Evolutionary conservation across 1,284 basidiomycete species (phyloP).

Genomic region (Inonotus obliquus): DNA sequence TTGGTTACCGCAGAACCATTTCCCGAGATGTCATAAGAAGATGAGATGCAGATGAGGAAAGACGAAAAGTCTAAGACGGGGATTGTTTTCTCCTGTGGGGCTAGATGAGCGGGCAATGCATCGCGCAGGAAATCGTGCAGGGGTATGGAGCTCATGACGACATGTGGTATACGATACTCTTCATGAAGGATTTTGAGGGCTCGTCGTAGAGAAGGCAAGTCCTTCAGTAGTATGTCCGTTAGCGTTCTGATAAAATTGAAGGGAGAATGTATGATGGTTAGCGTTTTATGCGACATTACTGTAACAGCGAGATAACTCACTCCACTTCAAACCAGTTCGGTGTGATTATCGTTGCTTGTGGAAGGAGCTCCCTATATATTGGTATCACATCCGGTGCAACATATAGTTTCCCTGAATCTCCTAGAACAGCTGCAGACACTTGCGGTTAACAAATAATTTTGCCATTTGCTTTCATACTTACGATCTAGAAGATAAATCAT

Average conservation of each 20-base stretch:
- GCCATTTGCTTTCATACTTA: slow-evolving; percentile 36
- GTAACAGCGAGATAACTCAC: slow-evolving; percentile 44
- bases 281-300: neutral
- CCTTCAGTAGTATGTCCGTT: slow-evolving; percentile 66
- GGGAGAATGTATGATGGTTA: neutral
- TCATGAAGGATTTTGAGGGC: slow-evolving; percentile 77
- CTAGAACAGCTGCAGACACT: slow-evolving; percentile 66
- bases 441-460: neutral
- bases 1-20: slow-evolving; percentile 18
- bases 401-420: slow-evolving; percentile 85
- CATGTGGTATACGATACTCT: slow-evolving; percentile 72
- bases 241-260: slow-evolving; percentile 49
- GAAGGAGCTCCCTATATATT: slow-evolving; percentile 79
- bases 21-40: slow-evolving; percentile 34
- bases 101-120: slow-evolving; percentile 42
- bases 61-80: slow-evolving; percentile 31
- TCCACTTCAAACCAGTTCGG: slow-evolving; percentile 99
- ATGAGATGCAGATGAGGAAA: slow-evolving; percentile 75
- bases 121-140: slow-evolving; percentile 49
- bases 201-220: slow-evolving; percentile 57
- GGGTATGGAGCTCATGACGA: slow-evolving; percentile 90
- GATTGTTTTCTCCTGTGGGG: slow-evolving; percentile 25
- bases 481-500: slow-evolving; percentile 89
- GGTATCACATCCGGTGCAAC: slow-evolving; percentile 87
- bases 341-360: slow-evolving; percentile 85